phyloP scores from a whole-genome alignment of 148 eudicot species.

The Pharnaceum exiguum region DNA sequence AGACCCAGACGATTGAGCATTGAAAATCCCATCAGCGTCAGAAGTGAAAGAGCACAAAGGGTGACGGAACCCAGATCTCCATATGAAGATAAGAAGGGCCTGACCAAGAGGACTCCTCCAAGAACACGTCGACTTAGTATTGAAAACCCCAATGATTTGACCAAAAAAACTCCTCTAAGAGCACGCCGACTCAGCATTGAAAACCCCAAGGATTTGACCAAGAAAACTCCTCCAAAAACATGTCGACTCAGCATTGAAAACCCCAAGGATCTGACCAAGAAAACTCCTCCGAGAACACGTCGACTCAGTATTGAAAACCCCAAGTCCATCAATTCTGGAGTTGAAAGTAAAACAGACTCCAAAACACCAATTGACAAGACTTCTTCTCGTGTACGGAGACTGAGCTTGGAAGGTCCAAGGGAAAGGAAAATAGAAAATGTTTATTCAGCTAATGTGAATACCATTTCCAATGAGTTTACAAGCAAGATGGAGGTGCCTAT shows the following conservation, averaged over 20 bases:
- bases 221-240: conserved; percentile 37
- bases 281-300: conserved; percentile 34
- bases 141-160: too few relatives aligned
- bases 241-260: conserved; percentile 40
- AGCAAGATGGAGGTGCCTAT: conserved; percentile 10
- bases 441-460: conserved; percentile 8
- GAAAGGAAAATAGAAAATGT: conserved; percentile 9
- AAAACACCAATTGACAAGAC: conserved; percentile 30
- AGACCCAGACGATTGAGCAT: conserved; percentile 28
- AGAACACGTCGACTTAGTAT: too few relatives aligned
- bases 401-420: conserved; percentile 65
- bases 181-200: too few relatives aligned
- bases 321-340: conserved; percentile 11
- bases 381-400: conserved; percentile 43
- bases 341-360: conserved; percentile 21
- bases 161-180: too few relatives aligned
- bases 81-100: conserved; percentile 18
- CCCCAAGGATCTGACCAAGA: too few relatives aligned
- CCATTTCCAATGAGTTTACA: conserved; percentile 6
- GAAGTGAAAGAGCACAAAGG: conserved; percentile 18
- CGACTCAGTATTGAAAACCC: conserved; percentile 41
- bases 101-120: too few relatives aligned
- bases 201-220: too few relatives aligned
- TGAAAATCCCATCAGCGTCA: conserved; percentile 21
- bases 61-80: conserved; percentile 27